Base-by-base conservation (phyloP, 192 early-diverging fungal species). In the Entrophospora sp. region DNA sequence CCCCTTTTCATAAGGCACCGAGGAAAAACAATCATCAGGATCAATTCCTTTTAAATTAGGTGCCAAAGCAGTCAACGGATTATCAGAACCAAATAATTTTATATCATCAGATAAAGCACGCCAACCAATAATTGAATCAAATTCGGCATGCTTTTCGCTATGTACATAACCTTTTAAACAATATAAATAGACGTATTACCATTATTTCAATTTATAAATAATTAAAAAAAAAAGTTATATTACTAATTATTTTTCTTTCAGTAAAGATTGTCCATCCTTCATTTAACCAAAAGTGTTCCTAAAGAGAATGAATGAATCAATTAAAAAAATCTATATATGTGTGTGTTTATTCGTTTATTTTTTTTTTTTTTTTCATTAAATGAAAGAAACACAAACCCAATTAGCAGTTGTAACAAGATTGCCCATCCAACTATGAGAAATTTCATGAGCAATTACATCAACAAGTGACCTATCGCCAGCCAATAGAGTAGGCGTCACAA, bases 191-290 rank as follows among this genome's bases (percentile, higher is more conserved):
- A 56, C 4, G 18, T 56, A 31, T 4, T n/a, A 55, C 27, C 7
- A 14, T 35, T 1, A 34, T 32, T 18, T 43, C 3, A 12, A 43
- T 16, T 43, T 12, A 3, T 16, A 43, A 43, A 42, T 42, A 42
- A 42, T 35, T 13, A 8, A 10, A 56, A 35, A 9, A 34, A 8
- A 16, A n/a, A 7, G 3, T 56, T 35, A 12, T 14, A 3, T 16
- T 48, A 45, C 61, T 51, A 38, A 86, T 61, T 49, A 98, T 96
- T 77, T 93, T 95, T 70, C 93, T 85, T 77, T 98, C 92, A 55
- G 93, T 80, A 73, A 92, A 95, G 22, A 94, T 84, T 5, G 94
- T 97, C 80, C 91, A 93, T 58, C 96, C 95, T 79, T 98, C 96
- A 67, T 97, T 98, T 28, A 97, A 78, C 96, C 92, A 94, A 69